Base-by-base conservation (phyloP, 805 yeast species). In the Cyberlindnera sargentensis region DNA sequence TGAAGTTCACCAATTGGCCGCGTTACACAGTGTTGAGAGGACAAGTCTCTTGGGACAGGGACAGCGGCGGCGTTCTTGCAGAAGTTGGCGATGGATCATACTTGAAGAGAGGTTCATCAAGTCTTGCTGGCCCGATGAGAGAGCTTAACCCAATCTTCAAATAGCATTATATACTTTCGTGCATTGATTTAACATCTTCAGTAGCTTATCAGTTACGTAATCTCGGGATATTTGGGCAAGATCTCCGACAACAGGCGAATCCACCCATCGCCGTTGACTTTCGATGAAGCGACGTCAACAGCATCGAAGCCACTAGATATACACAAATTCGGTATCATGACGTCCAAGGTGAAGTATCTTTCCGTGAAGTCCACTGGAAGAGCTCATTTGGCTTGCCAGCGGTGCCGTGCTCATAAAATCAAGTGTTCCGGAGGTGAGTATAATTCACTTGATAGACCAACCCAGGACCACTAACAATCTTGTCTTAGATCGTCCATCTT, bases 1-100 rank as follows among this genome's bases (percentile, higher is more conserved):
- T 67, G 64, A 48, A 39, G 10, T 59, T 71, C 45, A 60, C 63
- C 30, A 71, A 71, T 47, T 71, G 75, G 75, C 75, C 76, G n/a
- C 56, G 71, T 37, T 69, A 56, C 42, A 70, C 75, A 1, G 49
- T 70, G 8, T 51, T 68, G 24, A 61, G 71, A 43, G 75, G 75
- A 3, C 31, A 55, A 2, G 47, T 65, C 8, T 60, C 61, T 5
- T 70, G 64, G 52, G 54, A 56, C 25, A 47, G 58, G 31, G 58
- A 54, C n/a, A 43, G 47, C 33, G 61, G 51, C 23, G 58, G 56
- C 30, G 40, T 56, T 11, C 29, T 40, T 1, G 54, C 49, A 10
- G 35, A 40, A 4, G 47, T 47, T 15, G 55, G 52, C n/a, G 30
- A 20, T 31, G 67, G 67, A 1, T 31, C 42, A 9, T 63, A 55